Percentiles rank a stretch among this genome's conserved stretches.
Conservation (phyloP, 2,329 filamentous ascomycete species). For the Fusarium sp. region DNA sequence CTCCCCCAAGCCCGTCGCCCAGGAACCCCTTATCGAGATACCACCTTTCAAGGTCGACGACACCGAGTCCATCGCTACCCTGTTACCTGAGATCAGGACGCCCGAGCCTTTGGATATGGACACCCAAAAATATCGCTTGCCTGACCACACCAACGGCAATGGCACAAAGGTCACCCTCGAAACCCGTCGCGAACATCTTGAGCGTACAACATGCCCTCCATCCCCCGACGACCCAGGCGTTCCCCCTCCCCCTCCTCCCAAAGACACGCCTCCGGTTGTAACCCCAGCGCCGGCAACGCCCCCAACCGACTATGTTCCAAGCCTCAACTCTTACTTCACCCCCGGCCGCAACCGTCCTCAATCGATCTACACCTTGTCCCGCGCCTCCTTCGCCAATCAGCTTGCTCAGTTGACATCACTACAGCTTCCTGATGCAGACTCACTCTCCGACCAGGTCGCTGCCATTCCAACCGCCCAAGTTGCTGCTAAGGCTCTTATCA, state of each 20-base stretch:
- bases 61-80: conserved; percentile 49
- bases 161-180: conserved; percentile 75
- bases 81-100: conserved; percentile 68
- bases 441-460: conserved; percentile 85
- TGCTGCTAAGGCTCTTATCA: conserved; percentile 87
- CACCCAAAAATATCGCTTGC: conserved; percentile 81
- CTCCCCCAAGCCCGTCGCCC: conserved; percentile 46
- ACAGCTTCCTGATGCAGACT: conserved; percentile 87
- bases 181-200: conserved; percentile 71
- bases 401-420: conserved; percentile 93
- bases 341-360: conserved; percentile 79
- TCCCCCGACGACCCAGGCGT: conserved; percentile 55
- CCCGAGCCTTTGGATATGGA: conserved; percentile 74
- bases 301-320: conserved; percentile 63
- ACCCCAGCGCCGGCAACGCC: conserved; percentile 49
- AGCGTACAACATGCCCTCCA: conserved; percentile 62
- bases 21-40: conserved; percentile 43
- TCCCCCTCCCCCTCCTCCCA: conserved; percentile 59
- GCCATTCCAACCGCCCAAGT: conserved; percentile 87
- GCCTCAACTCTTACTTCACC: conserved; percentile 76
- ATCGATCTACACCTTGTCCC: conserved; percentile 94
- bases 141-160: conserved; percentile 79
- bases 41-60: conserved; percentile 51
- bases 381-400: conserved; percentile 93
- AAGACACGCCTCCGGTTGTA: conserved; percentile 57